A percentile compares a stretch with the other conserved stretches of the same genome.
phyloP scores from a whole-genome alignment of 768 basidiomycete species.

The Ramaria sp. region DNA sequence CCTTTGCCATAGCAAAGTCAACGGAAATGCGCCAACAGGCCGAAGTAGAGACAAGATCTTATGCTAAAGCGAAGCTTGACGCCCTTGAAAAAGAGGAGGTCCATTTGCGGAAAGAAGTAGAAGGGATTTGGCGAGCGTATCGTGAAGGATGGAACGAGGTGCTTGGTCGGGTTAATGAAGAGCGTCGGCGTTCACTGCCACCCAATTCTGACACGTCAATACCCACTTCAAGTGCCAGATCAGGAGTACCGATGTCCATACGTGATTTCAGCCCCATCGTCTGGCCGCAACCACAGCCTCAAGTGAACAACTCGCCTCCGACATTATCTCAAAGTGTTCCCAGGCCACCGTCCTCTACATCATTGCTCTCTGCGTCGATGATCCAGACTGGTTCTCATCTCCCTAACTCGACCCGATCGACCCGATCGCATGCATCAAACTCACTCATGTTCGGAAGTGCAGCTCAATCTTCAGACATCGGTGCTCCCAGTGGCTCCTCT shows the following conservation, averaged over 20 bases:
- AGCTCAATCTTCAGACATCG: not conserved
- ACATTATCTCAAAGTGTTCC: not conserved
- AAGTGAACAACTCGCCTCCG: no score
- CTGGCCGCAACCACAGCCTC: not conserved
- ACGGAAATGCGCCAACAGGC: constrained; percentile 42
- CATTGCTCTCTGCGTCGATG: constrained; percentile 1
- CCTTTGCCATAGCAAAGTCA: constrained; percentile 45
- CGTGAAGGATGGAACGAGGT: constrained; percentile 25
- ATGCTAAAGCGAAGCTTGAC: constrained; percentile 42
- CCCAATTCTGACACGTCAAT: not conserved
- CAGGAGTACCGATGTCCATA: constrained; percentile 4
- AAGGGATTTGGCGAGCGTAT: constrained; percentile 53
- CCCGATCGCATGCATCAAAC: not conserved
- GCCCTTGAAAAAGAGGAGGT: constrained; percentile 48
- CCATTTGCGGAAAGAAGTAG: constrained; percentile 45
- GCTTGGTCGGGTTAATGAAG: not conserved
- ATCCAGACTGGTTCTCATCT: not conserved
- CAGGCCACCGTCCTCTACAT: not conserved
- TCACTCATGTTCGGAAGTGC: not conserved
- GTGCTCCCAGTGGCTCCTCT: not conserved
- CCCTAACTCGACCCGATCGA: not conserved
- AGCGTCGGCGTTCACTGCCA: not conserved
- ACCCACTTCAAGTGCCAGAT: not conserved
- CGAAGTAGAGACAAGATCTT: constrained; percentile 45
- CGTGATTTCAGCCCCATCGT: constrained; percentile 7